Conservation (phyloP, 345 rosid genomes). For the Eucalyptus rudis region DNA sequence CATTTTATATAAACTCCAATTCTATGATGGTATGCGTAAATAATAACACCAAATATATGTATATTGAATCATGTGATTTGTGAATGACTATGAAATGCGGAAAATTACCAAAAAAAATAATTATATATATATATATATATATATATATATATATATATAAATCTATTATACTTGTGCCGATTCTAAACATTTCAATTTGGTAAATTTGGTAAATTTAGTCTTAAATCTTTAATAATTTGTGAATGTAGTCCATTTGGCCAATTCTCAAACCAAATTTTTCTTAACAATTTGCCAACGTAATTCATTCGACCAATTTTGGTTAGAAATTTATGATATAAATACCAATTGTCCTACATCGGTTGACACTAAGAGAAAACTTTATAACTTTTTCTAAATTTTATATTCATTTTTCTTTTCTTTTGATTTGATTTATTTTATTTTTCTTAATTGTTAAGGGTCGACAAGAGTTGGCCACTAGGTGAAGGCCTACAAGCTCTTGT, state of each 20-base stretch:
- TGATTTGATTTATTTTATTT: too few species aligned
- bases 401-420: not conserved
- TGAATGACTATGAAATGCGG: not conserved
- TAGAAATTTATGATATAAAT: not conserved
- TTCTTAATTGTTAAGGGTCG: too few species aligned
- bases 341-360: rapidly evolving
- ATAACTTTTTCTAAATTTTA: too few species aligned
- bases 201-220: not conserved
- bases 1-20: not conserved
- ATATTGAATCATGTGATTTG: not conserved
- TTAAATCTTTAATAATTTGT: not conserved
- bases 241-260: too few species aligned
- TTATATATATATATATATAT: too few species aligned
- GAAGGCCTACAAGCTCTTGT: not conserved
- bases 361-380: rapidly evolving
- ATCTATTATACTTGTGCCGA: too few species aligned
- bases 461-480: not conserved
- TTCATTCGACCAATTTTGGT: not conserved
- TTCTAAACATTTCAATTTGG: not conserved
- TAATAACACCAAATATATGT: not conserved
- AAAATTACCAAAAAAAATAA: too few species aligned
- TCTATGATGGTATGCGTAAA: not conserved
- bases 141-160: too few species aligned
- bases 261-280: not conserved
- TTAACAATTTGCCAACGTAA: not conserved